Percentiles rank a stretch among this genome's conserved stretches.
Conservation (phyloP, 176 grass and related monocot species). For the Eragrostis curvula region DNA sequence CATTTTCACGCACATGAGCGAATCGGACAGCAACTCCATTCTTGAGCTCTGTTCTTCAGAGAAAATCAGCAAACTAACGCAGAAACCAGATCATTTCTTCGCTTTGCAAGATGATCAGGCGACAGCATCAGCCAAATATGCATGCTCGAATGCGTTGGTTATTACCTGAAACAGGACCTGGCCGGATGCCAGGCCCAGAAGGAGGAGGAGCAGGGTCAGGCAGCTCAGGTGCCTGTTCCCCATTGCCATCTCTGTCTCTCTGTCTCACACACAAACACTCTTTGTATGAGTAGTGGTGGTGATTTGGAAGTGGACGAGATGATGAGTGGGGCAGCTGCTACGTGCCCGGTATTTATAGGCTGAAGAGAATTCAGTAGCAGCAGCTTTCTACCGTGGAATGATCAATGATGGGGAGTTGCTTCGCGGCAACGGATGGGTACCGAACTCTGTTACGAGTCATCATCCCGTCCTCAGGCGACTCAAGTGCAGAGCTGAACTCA, state of each 20-base stretch:
- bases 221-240: constrained; percentile 15
- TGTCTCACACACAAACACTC: background rate
- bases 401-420: constrained; percentile 29
- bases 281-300: too few relatives aligned
- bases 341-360: constrained; percentile 25
- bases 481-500: background rate
- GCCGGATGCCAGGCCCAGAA: constrained; percentile 30
- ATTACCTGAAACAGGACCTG: constrained; percentile 73
- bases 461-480: background rate
- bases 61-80: too few relatives aligned
- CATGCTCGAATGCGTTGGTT: background rate
- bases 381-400: background rate
- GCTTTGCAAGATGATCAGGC: too few relatives aligned
- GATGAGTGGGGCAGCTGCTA: background rate
- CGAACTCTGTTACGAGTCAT: constrained; percentile 38
- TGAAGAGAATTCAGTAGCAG: background rate
- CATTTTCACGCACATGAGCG: background rate
- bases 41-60: too few relatives aligned
- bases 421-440: constrained; percentile 19
- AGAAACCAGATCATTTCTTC: too few relatives aligned
- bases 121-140: too few relatives aligned
- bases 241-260: background rate
- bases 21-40: background rate
- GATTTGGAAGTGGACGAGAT: background rate
- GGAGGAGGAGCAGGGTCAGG: constrained; percentile 29